These are phyloP conservation scores for Spinellus fusiger DNA, from an alignment of 192 early-diverging fungal species.

Conservation along the genomic window DNA sequence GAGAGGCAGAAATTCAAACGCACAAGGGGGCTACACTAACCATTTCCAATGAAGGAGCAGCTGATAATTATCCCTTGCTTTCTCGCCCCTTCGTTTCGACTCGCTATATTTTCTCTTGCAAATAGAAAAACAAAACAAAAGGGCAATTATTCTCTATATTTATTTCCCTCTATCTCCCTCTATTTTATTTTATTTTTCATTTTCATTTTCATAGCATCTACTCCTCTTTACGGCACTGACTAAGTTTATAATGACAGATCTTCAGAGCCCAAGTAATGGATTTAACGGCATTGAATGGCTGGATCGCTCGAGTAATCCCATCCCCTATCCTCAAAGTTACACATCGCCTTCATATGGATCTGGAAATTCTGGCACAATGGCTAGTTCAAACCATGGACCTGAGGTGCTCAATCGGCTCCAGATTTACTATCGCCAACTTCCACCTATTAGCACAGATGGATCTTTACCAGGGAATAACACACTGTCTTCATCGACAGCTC, in stretches of 20 bases:
- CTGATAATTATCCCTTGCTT: not conserved
- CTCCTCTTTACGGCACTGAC: not conserved
- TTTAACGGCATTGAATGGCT: constrained; percentile 1
- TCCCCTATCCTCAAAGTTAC: not conserved
- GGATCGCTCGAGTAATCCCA: not conserved
- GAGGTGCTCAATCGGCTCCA: not conserved
- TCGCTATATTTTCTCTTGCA: too few species aligned
- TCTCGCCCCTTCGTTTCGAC: constrained; percentile 2
- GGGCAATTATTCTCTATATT: not conserved
- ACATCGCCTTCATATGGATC: not conserved
- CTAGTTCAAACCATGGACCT: not conserved
- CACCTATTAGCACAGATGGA: not conserved
- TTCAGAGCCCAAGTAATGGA: not conserved
- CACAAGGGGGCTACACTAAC: not conserved
- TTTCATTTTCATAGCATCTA: not conserved
- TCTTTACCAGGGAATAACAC: not conserved
- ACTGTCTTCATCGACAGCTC: not conserved
- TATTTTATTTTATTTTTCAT: constrained; percentile 2
- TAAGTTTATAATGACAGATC: not conserved
- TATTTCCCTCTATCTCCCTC: not conserved
- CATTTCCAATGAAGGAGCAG: not conserved
- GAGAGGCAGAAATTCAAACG: not conserved
- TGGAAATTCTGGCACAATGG: not conserved
- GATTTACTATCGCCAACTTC: not conserved
- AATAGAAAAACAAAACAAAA: not conserved